Percentiles rank a stretch among this genome's conserved stretches.
These are phyloP conservation scores for Phytophthora lateralis DNA, from an alignment of 352 stramenopile species.

Conservation along the genomic window DNA sequence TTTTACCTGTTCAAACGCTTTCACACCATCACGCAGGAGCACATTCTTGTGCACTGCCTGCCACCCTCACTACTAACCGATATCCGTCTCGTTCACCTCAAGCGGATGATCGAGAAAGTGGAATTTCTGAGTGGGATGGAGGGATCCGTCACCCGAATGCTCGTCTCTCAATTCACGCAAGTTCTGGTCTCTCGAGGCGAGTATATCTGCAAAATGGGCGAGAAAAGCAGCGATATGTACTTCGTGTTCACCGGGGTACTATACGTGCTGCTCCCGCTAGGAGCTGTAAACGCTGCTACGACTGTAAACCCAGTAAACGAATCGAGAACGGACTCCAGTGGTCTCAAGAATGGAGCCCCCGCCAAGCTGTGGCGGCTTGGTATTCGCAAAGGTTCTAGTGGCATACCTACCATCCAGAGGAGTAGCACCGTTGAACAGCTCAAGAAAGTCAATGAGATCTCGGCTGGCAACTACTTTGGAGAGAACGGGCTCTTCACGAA, in stretches of 20 bases:
- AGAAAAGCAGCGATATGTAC: slow-evolving; percentile 71
- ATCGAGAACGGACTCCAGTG: background rate
- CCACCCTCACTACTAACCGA: slow-evolving; percentile 69
- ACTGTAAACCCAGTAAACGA: slow-evolving; percentile 2
- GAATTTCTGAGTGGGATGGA: slow-evolving; percentile 62
- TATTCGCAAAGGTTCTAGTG: slow-evolving; percentile 8
- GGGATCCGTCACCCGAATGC: slow-evolving; percentile 60
- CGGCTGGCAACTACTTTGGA: slow-evolving; percentile 60
- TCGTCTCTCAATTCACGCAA: slow-evolving; percentile 70
- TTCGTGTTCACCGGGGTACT: slow-evolving; percentile 71
- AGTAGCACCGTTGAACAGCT: slow-evolving; percentile 27
- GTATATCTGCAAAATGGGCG: slow-evolving; percentile 58
- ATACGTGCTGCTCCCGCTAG: slow-evolving; percentile 39
- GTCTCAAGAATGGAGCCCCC: slow-evolving; percentile 8
- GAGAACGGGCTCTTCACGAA: slow-evolving; percentile 68
- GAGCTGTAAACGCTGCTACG: slow-evolving; percentile 13
- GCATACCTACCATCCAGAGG: slow-evolving; percentile 4
- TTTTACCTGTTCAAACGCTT: slow-evolving; percentile 74
- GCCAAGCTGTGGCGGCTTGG: slow-evolving; percentile 30
- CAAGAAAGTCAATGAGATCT: slow-evolving; percentile 59
- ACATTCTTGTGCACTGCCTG: slow-evolving; percentile 61
- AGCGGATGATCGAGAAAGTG: slow-evolving; percentile 71
- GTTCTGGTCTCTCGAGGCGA: slow-evolving; percentile 56
- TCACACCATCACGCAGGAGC: slow-evolving; percentile 72
- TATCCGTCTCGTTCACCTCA: slow-evolving; percentile 65